A percentile compares a stretch with the other conserved stretches of the same genome.
Conservation (phyloP, 495 filamentous ascomycete genomes). For the Podospora pseudocomata region DNA sequence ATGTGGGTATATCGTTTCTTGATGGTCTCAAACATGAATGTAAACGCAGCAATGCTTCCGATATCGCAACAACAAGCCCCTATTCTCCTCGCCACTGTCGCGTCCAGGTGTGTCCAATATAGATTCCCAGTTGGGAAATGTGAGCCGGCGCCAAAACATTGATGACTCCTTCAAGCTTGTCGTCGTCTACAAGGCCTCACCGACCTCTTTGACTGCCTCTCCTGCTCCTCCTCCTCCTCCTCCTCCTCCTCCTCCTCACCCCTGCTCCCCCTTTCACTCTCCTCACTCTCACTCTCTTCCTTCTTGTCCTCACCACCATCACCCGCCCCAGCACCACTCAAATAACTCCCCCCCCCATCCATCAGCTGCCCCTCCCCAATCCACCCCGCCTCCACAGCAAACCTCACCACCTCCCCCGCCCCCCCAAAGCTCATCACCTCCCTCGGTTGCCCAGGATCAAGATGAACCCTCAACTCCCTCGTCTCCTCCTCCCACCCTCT, state of each 20-base stretch:
- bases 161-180: neutral
- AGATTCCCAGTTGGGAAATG: neutral
- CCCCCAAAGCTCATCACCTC: constrained; percentile 38
- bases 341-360: constrained; percentile 21
- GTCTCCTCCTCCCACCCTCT: constrained; percentile 36
- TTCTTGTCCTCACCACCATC: neutral
- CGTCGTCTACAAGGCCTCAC: neutral
- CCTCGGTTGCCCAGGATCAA: constrained; percentile 40
- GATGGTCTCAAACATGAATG: neutral
- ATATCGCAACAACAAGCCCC: neutral
- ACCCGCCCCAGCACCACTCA: constrained; percentile 3
- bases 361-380: constrained; percentile 43
- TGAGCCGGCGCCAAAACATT: neutral
- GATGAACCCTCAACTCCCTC: constrained; percentile 39
- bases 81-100: neutral
- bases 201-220: neutral
- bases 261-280: neutral
- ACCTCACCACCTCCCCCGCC: constrained; percentile 43
- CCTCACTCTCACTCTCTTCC: neutral
- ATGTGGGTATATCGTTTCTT: neutral
- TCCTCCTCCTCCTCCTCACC: neutral
- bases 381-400: constrained; percentile 45
- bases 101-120: neutral
- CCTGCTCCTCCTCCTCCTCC: neutral
- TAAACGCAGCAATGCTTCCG: neutral